Conservation (phyloP, 176 grass and related monocot species). For the Bolboschoenus planiculmis region DNA sequence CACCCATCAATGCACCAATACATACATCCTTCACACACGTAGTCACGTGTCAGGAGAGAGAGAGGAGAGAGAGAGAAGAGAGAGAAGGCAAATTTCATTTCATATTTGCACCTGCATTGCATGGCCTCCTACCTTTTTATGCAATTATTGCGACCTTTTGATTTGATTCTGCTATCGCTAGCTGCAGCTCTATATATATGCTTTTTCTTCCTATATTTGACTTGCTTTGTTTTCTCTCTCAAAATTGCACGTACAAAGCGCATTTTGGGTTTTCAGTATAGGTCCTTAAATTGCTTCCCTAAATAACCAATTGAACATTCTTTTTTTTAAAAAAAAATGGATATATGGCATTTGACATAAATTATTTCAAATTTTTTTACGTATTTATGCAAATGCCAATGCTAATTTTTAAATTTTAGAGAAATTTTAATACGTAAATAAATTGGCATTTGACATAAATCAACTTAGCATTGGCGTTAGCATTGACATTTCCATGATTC, state of each 20-base stretch:
- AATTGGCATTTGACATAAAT: no score
- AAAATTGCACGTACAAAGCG: constrained; percentile 18
- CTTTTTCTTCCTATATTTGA: constrained; percentile 20
- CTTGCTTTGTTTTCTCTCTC: constrained; percentile 11
- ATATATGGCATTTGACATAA: no score
- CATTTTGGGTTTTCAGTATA: neutral
- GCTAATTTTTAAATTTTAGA: no score
- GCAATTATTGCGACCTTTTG: constrained; percentile 22
- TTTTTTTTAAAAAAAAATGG: neutral
- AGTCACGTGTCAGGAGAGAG: constrained; percentile 6
- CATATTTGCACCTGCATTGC: constrained; percentile 20
- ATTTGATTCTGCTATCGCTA: constrained; percentile 16
- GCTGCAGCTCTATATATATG: neutral
- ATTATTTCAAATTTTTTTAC: no score
- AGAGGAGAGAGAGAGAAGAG: neutral
- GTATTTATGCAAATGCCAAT: no score
- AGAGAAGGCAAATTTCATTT: neutral
- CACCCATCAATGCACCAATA: neutral
- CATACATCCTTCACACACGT: neutral
- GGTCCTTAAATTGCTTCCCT: neutral
- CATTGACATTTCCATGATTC: no score
- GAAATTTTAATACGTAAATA: no score
- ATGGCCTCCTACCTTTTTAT: constrained; percentile 18
- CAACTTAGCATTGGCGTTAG: no score
- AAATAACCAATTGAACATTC: neutral